Percentiles rank a stretch among this genome's conserved stretches.
phyloP scores from a whole-genome alignment of 2,329 filamentous ascomycete genomes.

The Trichoderma asperellum region DNA sequence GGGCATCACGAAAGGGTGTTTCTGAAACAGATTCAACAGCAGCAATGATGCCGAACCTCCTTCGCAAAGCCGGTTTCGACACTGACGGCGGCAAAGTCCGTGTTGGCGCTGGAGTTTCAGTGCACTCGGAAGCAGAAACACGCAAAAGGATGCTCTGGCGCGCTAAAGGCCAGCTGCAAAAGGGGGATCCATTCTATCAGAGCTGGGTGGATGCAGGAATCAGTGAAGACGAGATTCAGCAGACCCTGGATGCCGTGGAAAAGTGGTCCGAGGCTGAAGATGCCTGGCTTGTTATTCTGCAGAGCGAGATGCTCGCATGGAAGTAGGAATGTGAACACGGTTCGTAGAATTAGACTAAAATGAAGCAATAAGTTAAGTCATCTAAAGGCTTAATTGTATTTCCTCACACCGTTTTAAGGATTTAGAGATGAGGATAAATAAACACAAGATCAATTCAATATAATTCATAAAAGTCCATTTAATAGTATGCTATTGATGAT shows the following conservation, averaged over 20 bases:
- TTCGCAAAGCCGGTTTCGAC: slow-evolving; percentile 9
- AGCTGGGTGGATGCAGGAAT: slow-evolving; percentile 23
- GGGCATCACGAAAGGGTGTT: slow-evolving; percentile 2
- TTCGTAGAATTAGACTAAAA: neutral
- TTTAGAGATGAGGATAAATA: no score
- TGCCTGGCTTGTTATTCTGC: slow-evolving; percentile 16
- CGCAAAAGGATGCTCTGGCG: slow-evolving; percentile 17
- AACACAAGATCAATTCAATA: neutral
- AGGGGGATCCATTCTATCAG: slow-evolving; percentile 17
- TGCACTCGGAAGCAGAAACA: neutral
- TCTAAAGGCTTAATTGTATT: neutral
- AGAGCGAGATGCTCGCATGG: slow-evolving; percentile 22
- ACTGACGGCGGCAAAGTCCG: slow-evolving; percentile 12
- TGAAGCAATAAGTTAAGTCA: neutral
- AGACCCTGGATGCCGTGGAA: slow-evolving; percentile 3
- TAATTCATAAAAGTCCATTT: no score
- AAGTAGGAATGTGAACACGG: neutral
- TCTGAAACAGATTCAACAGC: slow-evolving; percentile 6
- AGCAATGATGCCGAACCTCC: slow-evolving; percentile 14
- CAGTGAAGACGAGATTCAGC: slow-evolving; percentile 12
- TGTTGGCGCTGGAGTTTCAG: neutral
- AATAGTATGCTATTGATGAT: no score
- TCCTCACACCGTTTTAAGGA: no score
- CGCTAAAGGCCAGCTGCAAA: slow-evolving; percentile 11
- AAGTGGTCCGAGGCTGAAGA: slow-evolving; percentile 12